Evolutionary conservation across 192 early-diverging fungal species (phyloP).

Genomic region (Coemansia sp.): DNA sequence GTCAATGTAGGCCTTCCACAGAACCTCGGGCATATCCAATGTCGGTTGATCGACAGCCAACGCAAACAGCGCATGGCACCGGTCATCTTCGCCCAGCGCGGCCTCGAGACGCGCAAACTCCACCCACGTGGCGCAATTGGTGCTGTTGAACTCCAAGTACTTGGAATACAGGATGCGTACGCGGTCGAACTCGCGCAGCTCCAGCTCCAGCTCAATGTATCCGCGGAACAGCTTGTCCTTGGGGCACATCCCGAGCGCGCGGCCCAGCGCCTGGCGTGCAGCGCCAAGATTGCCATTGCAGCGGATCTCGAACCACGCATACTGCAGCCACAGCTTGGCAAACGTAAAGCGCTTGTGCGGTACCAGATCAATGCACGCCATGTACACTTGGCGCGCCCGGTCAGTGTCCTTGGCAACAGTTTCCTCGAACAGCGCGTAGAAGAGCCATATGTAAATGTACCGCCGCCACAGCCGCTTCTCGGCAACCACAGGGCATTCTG

Average conservation of each 20-base stretch:
- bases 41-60: slow-evolving; percentile 84
- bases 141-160: slow-evolving; percentile 83
- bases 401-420: slow-evolving; percentile 75
- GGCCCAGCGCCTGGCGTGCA: slow-evolving; percentile 80
- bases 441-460: slow-evolving; percentile 99
- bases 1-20: slow-evolving; percentile 99
- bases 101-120: slow-evolving; percentile 92
- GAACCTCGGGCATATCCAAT: slow-evolving; percentile 96
- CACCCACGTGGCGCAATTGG: slow-evolving; percentile 93
- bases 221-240: slow-evolving; percentile 93
- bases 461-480: slow-evolving; percentile 95
- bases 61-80: slow-evolving; percentile 85
- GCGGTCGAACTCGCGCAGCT: slow-evolving; percentile 92
- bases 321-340: slow-evolving; percentile 95
- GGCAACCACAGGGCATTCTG: slow-evolving; percentile 74
- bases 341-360: slow-evolving; percentile 96
- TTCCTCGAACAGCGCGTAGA: slow-evolving; percentile 97
- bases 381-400: slow-evolving; percentile 81
- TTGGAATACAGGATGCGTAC: slow-evolving; percentile 87
- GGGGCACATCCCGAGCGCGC: slow-evolving; percentile 79
- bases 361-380: slow-evolving; percentile 75
- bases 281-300: slow-evolving; percentile 60
- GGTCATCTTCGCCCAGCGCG: slow-evolving; percentile 80
- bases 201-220: slow-evolving; percentile 94
- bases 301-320: slow-evolving; percentile 90